These are phyloP conservation scores for Leishmania gerbilli DNA, from an alignment of 208 protist genomes.

Conservation along the genomic window DNA sequence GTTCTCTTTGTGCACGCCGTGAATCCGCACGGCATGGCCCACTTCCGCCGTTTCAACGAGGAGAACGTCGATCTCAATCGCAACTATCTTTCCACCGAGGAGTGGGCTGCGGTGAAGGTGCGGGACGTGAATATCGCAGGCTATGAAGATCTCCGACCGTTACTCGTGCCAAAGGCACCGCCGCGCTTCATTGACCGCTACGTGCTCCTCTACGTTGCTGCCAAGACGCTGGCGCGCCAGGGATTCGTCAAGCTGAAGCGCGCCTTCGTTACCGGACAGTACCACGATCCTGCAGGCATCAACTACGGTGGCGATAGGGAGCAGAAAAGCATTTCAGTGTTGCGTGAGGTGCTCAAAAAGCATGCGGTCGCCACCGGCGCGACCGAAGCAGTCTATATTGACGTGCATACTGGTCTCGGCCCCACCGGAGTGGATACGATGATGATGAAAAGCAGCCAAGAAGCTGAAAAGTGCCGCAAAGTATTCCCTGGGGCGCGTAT, in stretches of 20 bases:
- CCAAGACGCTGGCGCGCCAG: slow-evolving; percentile 34
- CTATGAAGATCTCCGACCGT: slow-evolving; percentile 46
- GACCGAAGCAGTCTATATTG: slow-evolving; percentile 59
- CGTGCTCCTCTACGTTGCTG: slow-evolving; percentile 43
- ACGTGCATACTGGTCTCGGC: slow-evolving; percentile 79
- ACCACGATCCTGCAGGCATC: slow-evolving; percentile 70
- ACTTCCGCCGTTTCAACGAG: slow-evolving; percentile 82
- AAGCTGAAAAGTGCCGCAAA: slow-evolving; percentile 19
- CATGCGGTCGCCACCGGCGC: slow-evolving; percentile 30
- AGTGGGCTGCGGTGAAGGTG: slow-evolving; percentile 48
- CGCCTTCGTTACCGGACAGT: slow-evolving; percentile 67
- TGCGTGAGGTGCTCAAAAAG: slow-evolving; percentile 51
- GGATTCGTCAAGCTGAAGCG: slow-evolving; percentile 51
- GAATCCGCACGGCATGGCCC: slow-evolving; percentile 88
- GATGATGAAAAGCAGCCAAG: slow-evolving; percentile 41
- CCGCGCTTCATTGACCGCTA: slow-evolving; percentile 79
- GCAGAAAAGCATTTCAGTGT: slow-evolving; percentile 58
- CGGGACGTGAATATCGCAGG: slow-evolving; percentile 46
- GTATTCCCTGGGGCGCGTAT: slow-evolving; percentile 50
- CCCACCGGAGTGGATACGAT: slow-evolving; percentile 71
- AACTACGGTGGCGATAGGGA: slow-evolving; percentile 73
- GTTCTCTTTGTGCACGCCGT: slow-evolving; percentile 87
- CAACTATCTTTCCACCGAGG: slow-evolving; percentile 69
- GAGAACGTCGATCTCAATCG: slow-evolving; percentile 86
- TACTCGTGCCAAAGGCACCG: slow-evolving; percentile 34